These are phyloP conservation scores for Neonectria coccinea DNA, from an alignment of 2,329 filamentous ascomycete genomes.

Conservation along the genomic window DNA sequence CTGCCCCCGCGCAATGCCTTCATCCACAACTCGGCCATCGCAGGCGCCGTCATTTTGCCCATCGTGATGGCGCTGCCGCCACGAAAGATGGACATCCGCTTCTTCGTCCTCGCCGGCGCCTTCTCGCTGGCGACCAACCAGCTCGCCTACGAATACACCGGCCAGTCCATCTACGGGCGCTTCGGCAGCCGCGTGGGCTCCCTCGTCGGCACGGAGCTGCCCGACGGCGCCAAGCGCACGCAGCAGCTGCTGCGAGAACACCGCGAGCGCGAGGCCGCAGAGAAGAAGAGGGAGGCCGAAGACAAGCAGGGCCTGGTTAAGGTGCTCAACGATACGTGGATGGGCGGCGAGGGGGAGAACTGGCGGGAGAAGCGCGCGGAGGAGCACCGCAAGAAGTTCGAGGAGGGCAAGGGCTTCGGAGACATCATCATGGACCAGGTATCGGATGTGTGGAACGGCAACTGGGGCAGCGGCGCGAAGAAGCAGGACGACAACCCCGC, in stretches of 20 bases:
- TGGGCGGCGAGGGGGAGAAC: slow-evolving; percentile 66
- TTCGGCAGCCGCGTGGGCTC: slow-evolving; percentile 57
- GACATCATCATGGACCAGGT: slow-evolving; percentile 69
- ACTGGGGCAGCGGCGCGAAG: slow-evolving; percentile 48
- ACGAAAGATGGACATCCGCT: slow-evolving; percentile 63
- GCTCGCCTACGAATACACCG: slow-evolving; percentile 68
- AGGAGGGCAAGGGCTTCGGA: slow-evolving; percentile 67
- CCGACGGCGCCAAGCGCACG: slow-evolving; percentile 64
- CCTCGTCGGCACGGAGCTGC: slow-evolving; percentile 65
- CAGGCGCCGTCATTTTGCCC: slow-evolving; percentile 60
- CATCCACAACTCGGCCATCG: slow-evolving; percentile 62
- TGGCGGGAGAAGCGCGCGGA: slow-evolving; percentile 66
- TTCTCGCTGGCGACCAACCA: slow-evolving; percentile 67
- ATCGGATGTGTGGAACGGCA: slow-evolving; percentile 62
- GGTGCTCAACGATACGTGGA: slow-evolving; percentile 65
- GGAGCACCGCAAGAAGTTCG: slow-evolving; percentile 64
- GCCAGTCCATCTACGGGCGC: slow-evolving; percentile 63
- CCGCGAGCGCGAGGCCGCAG: slow-evolving; percentile 52
- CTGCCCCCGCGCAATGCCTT: slow-evolving; percentile 51
- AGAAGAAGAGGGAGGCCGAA: slow-evolving; percentile 43
- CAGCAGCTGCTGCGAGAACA: slow-evolving; percentile 62
- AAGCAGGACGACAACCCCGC: slow-evolving; percentile 41
- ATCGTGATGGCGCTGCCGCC: slow-evolving; percentile 64
- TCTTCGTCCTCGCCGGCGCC: slow-evolving; percentile 61
- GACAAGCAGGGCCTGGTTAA: slow-evolving; percentile 49